phyloP scores from a whole-genome alignment of 1,139 yeast genomes.

The Pichia kudriavzevii region DNA sequence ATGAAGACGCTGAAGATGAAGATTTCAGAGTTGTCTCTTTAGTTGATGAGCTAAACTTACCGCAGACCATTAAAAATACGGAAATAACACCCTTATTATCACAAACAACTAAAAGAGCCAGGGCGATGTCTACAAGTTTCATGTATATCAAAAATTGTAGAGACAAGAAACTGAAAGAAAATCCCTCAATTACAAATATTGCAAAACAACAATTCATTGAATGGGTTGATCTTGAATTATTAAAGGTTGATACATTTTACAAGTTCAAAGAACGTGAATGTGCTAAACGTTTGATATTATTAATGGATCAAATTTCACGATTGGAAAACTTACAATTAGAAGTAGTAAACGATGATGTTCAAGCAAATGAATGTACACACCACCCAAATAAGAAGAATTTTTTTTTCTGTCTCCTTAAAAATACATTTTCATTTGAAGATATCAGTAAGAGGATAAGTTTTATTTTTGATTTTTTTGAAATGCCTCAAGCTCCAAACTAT shows the following conservation, averaged over 20 bases:
- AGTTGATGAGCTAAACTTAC: constrained; percentile 3
- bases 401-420: too few species aligned
- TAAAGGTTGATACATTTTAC: constrained; percentile 56
- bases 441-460: constrained; percentile 6
- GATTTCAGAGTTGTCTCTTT: constrained; percentile 12
- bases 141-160: too few species aligned
- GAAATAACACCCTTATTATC: too few species aligned
- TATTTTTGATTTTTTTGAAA: constrained; percentile 11
- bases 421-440: too few species aligned
- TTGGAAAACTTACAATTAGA: constrained; percentile 45
- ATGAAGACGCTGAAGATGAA: constrained; percentile 5
- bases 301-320: constrained; percentile 64
- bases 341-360: constrained; percentile 10
- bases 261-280: constrained; percentile 53
- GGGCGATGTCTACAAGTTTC: too few species aligned
- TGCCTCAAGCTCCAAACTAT: constrained; percentile 10
- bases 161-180: too few species aligned
- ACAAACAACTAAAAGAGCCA: too few species aligned
- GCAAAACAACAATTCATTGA: constrained; percentile 40
- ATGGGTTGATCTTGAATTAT: constrained; percentile 58
- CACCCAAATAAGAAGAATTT: too few species aligned
- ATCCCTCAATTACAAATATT: too few species aligned
- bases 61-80: too few species aligned
- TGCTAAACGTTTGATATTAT: constrained; percentile 48
- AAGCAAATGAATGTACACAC: constrained; percentile 13